Evolutionary conservation across 805 yeast species (phyloP).

Genomic region (Candida morakotiae): DNA sequence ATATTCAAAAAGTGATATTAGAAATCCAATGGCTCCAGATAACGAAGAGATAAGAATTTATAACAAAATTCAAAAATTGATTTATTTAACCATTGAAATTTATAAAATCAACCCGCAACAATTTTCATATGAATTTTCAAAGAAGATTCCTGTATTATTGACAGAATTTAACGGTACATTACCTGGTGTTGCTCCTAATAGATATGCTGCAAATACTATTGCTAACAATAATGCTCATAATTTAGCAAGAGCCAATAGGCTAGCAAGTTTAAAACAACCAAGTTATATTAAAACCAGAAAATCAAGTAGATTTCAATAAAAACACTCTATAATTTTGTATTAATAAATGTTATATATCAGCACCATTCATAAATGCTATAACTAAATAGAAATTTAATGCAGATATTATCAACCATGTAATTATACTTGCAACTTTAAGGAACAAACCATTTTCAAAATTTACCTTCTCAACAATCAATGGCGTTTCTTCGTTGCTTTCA

Average conservation of each 20-base stretch:
- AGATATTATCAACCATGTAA: slow-evolving; percentile 38
- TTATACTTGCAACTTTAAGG: slow-evolving; percentile 27
- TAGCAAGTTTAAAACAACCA: slow-evolving; percentile 37
- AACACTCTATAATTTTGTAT: slow-evolving; percentile 3
- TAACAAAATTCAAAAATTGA: slow-evolving; percentile 25
- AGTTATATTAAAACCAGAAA: slow-evolving; percentile 28
- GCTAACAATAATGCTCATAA: neutral
- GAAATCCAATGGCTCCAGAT: slow-evolving; percentile 22
- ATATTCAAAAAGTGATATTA: slow-evolving; percentile 24
- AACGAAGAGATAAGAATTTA: slow-evolving; percentile 23
- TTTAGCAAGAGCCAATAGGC: slow-evolving; percentile 14
- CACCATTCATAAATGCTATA: slow-evolving; percentile 37
- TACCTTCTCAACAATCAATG: slow-evolving; percentile 15
- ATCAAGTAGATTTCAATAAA: slow-evolving; percentile 7
- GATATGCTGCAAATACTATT: slow-evolving; percentile 16
- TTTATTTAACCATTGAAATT: slow-evolving; percentile 28
- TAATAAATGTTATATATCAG: slow-evolving; percentile 23
- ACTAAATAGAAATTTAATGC: slow-evolving; percentile 38
- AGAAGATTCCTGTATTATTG: slow-evolving; percentile 62
- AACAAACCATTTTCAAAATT: slow-evolving; percentile 38
- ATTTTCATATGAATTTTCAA: slow-evolving; percentile 28
- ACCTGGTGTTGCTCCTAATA: slow-evolving; percentile 51
- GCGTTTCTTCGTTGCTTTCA: slow-evolving; percentile 13
- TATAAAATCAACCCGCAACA: slow-evolving; percentile 21
- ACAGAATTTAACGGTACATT: slow-evolving; percentile 74